Percentiles rank a stretch among this genome's conserved stretches.
Evolutionary conservation across 371 early-diverging fungal species (phyloP).

Genomic region (Mortierella sp.): DNA sequence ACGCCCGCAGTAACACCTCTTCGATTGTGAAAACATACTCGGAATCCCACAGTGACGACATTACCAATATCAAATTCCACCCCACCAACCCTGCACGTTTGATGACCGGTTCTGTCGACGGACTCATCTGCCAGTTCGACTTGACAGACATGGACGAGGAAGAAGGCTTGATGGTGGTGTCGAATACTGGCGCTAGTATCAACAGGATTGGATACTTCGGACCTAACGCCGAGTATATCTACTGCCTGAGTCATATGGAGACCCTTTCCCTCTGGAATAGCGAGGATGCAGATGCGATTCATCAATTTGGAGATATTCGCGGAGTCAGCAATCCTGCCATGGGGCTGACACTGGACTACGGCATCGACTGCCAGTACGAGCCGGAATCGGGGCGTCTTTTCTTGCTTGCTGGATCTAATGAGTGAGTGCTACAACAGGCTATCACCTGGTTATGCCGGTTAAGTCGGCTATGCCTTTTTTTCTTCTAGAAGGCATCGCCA

Average conservation of each 20-base stretch:
- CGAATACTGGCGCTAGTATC: slow-evolving; percentile 88
- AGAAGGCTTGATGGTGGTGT: slow-evolving; percentile 86
- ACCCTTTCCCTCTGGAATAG: slow-evolving; percentile 80
- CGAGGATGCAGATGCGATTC: slow-evolving; percentile 57
- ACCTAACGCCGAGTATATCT: slow-evolving; percentile 87
- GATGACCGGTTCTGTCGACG: slow-evolving; percentile 84
- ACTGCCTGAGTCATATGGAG: slow-evolving; percentile 89
- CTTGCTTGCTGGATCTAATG: slow-evolving; percentile 84
- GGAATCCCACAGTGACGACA: slow-evolving; percentile 93
- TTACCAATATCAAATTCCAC: slow-evolving; percentile 92
- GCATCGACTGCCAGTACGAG: slow-evolving; percentile 88
- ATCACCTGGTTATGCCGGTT: background rate
- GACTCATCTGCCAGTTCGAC: slow-evolving; percentile 83
- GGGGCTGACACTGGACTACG: slow-evolving; percentile 81
- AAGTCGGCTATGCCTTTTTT: too few species aligned
- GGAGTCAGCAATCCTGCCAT: slow-evolving; percentile 55
- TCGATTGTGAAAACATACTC: slow-evolving; percentile 69
- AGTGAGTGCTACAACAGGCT: slow-evolving; percentile 61
- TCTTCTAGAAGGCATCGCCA: background rate
- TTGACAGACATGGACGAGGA: slow-evolving; percentile 86
- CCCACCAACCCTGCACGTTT: slow-evolving; percentile 72
- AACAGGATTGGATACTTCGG: slow-evolving; percentile 92
- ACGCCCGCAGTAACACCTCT: slow-evolving; percentile 48
- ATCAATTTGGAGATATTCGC: slow-evolving; percentile 81
- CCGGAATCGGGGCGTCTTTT: slow-evolving; percentile 77